A percentile compares a stretch with the other conserved stretches of the same genome.
These are phyloP conservation scores for Coffea humblotiana DNA, from an alignment of 305 asterid species.

Conservation along the genomic window DNA sequence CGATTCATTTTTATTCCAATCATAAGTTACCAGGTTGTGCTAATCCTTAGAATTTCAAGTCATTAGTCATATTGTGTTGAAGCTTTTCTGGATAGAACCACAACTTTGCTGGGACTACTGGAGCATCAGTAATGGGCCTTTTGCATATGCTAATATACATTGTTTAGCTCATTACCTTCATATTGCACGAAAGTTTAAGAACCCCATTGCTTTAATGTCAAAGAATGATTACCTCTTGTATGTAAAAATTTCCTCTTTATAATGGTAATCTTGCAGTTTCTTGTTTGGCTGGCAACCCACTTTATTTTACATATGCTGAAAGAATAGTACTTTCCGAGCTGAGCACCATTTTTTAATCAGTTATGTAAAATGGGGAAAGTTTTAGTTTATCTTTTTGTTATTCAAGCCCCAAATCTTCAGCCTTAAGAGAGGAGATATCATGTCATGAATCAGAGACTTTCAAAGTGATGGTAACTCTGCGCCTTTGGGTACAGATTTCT, in stretches of 20 bases:
- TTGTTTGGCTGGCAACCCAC: background rate
- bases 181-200: background rate
- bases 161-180: background rate
- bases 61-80: background rate
- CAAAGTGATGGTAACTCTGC: background rate
- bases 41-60: background rate
- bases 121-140: background rate
- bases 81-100: background rate
- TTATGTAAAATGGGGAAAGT: background rate
- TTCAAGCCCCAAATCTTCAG: background rate
- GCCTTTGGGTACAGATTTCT: conserved; percentile 40
- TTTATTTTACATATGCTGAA: background rate
- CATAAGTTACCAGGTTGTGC: background rate
- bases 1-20: background rate
- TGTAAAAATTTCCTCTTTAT: background rate
- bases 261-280: background rate
- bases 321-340: background rate
- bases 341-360: background rate
- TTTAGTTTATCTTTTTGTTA: background rate
- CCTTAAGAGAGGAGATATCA: background rate
- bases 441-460: background rate
- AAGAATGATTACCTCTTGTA: background rate
- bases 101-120: background rate
- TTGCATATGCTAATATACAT: background rate
- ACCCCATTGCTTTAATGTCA: background rate